Evolutionary conservation across 1,139 yeast genomes (phyloP).

Genomic region (Suhomyces bribrorum): DNA sequence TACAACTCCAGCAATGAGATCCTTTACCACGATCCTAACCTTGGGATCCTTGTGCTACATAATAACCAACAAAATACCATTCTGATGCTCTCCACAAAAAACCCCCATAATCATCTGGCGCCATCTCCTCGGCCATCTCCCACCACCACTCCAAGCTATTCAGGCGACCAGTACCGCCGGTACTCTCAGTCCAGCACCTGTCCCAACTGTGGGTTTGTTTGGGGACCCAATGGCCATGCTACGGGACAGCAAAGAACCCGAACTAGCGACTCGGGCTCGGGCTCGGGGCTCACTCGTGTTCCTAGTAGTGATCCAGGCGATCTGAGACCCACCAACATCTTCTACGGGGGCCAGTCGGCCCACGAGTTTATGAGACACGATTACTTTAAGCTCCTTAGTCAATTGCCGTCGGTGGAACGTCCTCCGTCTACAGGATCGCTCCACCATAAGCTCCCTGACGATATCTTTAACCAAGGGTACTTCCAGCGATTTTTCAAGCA

Average conservation of each 20-base stretch:
- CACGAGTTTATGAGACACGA: conserved; percentile 38
- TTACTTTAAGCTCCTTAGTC: conserved; percentile 41
- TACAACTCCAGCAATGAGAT: conserved; percentile 35
- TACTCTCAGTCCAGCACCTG: conserved; percentile 22
- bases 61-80: conserved; percentile 43
- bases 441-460: conserved; percentile 31
- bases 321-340: not conserved
- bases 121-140: not conserved
- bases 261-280: conserved; percentile 5
- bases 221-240: conserved; percentile 17
- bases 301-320: conserved; percentile 1
- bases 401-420: conserved; percentile 22
- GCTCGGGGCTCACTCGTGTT: not conserved
- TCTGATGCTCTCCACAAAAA: conserved; percentile 30
- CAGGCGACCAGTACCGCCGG: not conserved
- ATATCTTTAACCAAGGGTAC: conserved; percentile 70
- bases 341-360: conserved; percentile 2
- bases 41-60: conserved; percentile 47
- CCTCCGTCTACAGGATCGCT: conserved; percentile 1
- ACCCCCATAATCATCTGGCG: not conserved
- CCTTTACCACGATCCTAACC: conserved; percentile 41
- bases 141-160: not conserved
- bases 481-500: conserved; percentile 65
- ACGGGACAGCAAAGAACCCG: conserved; percentile 3
- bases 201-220: conserved; percentile 46